These are phyloP conservation scores for Colletotrichum sp. DNA, from an alignment of 2,329 filamentous ascomycete genomes.

Conservation along the genomic window DNA sequence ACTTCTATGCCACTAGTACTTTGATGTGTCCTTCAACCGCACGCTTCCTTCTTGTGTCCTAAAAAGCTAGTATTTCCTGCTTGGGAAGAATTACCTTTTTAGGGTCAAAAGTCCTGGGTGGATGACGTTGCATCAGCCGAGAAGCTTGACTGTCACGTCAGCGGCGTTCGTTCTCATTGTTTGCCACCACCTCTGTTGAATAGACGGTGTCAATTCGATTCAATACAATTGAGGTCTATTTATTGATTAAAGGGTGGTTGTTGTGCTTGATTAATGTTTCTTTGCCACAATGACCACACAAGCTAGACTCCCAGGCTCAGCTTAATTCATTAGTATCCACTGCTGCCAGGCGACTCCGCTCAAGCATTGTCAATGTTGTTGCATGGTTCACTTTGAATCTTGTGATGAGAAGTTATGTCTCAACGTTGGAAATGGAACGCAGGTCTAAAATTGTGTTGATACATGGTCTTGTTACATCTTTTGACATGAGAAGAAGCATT, in stretches of 20 bases:
- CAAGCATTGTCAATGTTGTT: background rate
- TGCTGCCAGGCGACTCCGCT: background rate
- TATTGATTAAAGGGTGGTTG: background rate
- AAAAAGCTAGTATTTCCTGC: background rate
- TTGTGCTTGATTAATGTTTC: background rate
- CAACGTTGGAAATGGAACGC: rapidly evolving
- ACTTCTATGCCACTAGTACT: background rate
- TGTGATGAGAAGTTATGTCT: background rate
- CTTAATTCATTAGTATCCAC: background rate
- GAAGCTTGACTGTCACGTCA: background rate
- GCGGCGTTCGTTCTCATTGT: background rate
- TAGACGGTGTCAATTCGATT: background rate
- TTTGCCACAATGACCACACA: rapidly evolving
- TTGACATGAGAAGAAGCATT: background rate
- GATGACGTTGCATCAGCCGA: background rate
- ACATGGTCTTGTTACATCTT: background rate
- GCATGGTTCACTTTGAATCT: background rate
- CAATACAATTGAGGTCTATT: background rate
- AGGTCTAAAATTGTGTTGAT: background rate
- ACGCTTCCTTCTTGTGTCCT: background rate
- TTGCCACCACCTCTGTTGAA: background rate
- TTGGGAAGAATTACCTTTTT: background rate
- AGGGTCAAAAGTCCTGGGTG: background rate
- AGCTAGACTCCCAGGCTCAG: background rate
- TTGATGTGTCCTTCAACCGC: background rate